phyloP scores from a whole-genome alignment of 164 flowering plant genomes.

The Piper longum region DNA sequence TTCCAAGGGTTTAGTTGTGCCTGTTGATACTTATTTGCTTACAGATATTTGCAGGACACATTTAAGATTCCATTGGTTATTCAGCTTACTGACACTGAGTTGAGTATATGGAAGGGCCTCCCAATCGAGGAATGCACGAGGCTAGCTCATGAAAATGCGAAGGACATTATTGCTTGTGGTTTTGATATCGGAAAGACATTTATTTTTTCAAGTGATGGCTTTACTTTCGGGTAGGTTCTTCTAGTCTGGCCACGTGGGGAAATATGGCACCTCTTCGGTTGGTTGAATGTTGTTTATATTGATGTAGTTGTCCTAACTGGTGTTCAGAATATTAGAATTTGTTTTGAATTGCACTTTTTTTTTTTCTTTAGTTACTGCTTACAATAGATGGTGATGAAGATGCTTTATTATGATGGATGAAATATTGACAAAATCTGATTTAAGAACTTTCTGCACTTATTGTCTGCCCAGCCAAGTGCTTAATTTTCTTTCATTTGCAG shows the following conservation, averaged over 20 bases:
- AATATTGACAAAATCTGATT: neutral
- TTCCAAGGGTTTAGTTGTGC: neutral
- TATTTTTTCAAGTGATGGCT: conserved; percentile 85
- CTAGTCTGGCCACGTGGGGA: neutral
- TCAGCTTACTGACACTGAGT: conserved; percentile 94
- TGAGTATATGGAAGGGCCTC: conserved; percentile 85
- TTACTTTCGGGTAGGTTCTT: conserved; percentile 75
- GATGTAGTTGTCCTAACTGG: neutral
- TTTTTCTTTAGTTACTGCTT: neutral
- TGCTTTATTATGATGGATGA: neutral
- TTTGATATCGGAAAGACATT: conserved; percentile 79
- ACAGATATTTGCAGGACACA: conserved; percentile 90
- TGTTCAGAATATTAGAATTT: neutral
- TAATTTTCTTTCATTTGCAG: conserved; percentile 25
- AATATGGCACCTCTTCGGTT: neutral
- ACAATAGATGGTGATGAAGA: neutral
- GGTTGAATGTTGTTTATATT: too few relatives aligned
- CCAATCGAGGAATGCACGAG: conserved; percentile 81
- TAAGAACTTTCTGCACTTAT: too few relatives aligned
- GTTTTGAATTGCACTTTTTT: neutral
- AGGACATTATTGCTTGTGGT: conserved; percentile 97
- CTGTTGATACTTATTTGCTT: conserved; percentile 1
- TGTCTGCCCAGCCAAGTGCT: neutral
- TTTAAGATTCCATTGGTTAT: conserved; percentile 94
- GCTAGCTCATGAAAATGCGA: conserved; percentile 93